phyloP scores from a whole-genome alignment of 345 rosid genomes.

The Anastatica hierochuntica region DNA sequence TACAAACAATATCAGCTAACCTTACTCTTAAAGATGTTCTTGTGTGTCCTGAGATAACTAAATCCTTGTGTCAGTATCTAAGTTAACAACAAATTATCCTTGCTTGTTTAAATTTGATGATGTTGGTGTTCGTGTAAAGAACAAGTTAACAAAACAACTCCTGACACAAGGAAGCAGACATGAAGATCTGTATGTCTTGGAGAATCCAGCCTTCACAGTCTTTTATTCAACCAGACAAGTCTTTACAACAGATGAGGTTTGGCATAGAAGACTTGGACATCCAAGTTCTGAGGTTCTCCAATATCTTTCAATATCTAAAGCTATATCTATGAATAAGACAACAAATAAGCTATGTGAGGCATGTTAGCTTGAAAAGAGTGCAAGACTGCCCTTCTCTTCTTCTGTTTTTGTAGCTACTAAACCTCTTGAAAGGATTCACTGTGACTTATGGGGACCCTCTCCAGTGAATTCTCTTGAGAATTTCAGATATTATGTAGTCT shows the following conservation, averaged over 20 bases:
- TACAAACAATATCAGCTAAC: neutral
- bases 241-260: neutral
- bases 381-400: no score
- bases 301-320: neutral
- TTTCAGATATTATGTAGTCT: no score
- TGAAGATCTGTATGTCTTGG: neutral
- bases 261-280: neutral
- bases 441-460: no score
- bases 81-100: neutral
- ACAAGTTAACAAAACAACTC: neutral
- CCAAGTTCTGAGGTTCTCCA: neutral
- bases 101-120: neutral
- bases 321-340: no score
- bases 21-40: neutral
- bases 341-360: neutral
- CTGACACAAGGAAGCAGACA: neutral
- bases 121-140: neutral
- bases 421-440: no score
- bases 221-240: neutral
- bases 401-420: no score
- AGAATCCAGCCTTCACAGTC: neutral
- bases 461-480: no score
- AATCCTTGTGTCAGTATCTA: neutral
- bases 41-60: neutral
- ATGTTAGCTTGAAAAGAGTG: neutral